Percentiles rank a stretch among this genome's conserved stretches.
These are phyloP conservation scores for Fusarium annulatum DNA, from an alignment of 2,329 filamentous ascomycete genomes.

Conservation along the genomic window DNA sequence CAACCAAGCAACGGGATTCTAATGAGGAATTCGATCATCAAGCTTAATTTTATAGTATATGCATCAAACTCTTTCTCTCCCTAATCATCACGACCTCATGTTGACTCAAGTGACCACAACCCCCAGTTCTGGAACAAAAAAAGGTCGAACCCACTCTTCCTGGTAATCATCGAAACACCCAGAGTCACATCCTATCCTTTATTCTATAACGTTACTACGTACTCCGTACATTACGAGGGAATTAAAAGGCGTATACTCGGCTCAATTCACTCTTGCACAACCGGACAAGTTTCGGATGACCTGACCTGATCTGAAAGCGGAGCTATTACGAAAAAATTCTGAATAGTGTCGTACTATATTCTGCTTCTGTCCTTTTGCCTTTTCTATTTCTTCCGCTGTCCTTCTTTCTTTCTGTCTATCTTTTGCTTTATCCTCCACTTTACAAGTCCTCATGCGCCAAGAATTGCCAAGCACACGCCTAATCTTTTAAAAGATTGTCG, in stretches of 20 bases:
- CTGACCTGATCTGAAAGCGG: constrained; percentile 33
- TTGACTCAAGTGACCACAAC: constrained; percentile 3
- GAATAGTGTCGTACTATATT: background rate
- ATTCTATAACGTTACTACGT: background rate
- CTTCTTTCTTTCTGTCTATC: background rate
- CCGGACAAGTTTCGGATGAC: constrained; percentile 31
- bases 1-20: constrained; percentile 6
- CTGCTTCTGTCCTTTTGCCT: background rate
- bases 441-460: constrained; percentile 16
- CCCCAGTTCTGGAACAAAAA: background rate
- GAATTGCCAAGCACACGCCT: constrained; percentile 37
- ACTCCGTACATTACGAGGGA: background rate
- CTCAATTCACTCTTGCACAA: constrained; percentile 4
- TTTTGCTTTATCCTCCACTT: background rate
- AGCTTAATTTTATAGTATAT: background rate
- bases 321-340: constrained; percentile 19
- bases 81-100: background rate
- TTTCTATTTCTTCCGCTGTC: constrained; percentile 1
- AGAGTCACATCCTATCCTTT: background rate
- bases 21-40: background rate
- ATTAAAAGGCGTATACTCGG: background rate
- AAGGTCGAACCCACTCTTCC: background rate
- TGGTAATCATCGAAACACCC: background rate
- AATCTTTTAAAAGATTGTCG: constrained; percentile 26
- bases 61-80: background rate